phyloP scores from a whole-genome alignment of 176 grass and related monocot species.

The Oryza punctata region DNA sequence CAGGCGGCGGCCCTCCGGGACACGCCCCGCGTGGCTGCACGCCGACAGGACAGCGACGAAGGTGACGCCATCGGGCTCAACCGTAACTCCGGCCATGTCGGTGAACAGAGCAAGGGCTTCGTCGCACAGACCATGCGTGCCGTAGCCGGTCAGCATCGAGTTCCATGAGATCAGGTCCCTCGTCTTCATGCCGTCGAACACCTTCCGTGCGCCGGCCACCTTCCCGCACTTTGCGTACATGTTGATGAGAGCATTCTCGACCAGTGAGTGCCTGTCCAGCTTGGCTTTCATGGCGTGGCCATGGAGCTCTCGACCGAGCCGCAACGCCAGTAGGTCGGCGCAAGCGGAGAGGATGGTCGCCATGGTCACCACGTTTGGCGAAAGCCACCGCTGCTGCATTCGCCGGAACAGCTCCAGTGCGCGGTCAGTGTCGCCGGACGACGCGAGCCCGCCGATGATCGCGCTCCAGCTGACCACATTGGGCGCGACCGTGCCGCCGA shows the following conservation, averaged over 20 bases:
- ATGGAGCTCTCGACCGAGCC: constrained; percentile 57
- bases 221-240: constrained; percentile 64
- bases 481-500: constrained; percentile 16
- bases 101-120: constrained; percentile 46
- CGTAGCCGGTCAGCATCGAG: constrained; percentile 55
- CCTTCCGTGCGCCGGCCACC: neutral
- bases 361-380: constrained; percentile 47
- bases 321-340: constrained; percentile 41
- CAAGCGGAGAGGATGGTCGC: constrained; percentile 57
- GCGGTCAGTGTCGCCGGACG: constrained; percentile 17
- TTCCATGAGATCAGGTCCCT: constrained; percentile 78
- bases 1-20: constrained; percentile 50
- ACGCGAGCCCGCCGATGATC: constrained; percentile 49
- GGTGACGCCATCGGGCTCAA: constrained; percentile 42
- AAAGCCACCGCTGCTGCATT: constrained; percentile 41
- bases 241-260: constrained; percentile 51
- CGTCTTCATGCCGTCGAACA: constrained; percentile 44
- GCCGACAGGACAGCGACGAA: constrained; percentile 53
- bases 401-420: constrained; percentile 56
- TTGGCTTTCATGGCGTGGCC: constrained; percentile 28
- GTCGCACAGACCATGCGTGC: constrained; percentile 52
- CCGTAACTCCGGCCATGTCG: constrained; percentile 30
- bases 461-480: constrained; percentile 72
- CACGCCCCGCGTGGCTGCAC: constrained; percentile 48
- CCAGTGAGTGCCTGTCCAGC: constrained; percentile 28